Evolutionary conservation across 352 stramenopile species (phyloP), one percentile per base, ranked within the genome.

Genomic region (Stephanocyclus meneghinianus): DNA sequence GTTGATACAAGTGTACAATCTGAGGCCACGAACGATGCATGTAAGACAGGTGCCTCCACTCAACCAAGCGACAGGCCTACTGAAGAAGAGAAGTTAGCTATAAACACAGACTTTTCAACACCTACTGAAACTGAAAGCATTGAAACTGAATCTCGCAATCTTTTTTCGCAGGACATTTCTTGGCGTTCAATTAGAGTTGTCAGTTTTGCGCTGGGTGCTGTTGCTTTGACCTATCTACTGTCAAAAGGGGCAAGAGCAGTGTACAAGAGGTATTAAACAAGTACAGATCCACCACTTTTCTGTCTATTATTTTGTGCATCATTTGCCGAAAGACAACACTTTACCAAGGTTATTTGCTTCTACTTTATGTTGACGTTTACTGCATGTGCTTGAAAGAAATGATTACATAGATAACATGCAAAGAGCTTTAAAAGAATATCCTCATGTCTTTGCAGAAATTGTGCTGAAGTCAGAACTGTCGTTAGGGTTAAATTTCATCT

Each of bases 201-300:
- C 35, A 50, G 57, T 48, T 47, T 65, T 65, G 32, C 44, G 1
- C 30, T 50, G 57, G 57, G 44, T 65, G 16, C 15, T 11, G 16
- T 2, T 53, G 45, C 45, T 10, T 53, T 53, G 11, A 21, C 45
- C 11, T 53, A 21, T 16, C 45, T 53, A 16, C 13, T 53, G 45
- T 53, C 45, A 16, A 16, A 21, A 53, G 45, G 45, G 45, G n/a
- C 35, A 9, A 40, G 35, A 40, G 35, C 35, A 40, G 4, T 40
- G 7, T 8, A 40, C 35, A 40, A 40, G 35, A 40, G 35, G 7
- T 40, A 40, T 40, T 40, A 40, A 40, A 9, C 35, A 40, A 40
- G 35, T 40, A 26, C 2, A 40, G 35, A 8, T 40, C 7, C 7
- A 9, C 35, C 0, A 40, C 3, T 40, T 40, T 40, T 2, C 35